Conservation (phyloP, 2,329 filamentous ascomycete species). For the Rugonectria rugulosa region DNA sequence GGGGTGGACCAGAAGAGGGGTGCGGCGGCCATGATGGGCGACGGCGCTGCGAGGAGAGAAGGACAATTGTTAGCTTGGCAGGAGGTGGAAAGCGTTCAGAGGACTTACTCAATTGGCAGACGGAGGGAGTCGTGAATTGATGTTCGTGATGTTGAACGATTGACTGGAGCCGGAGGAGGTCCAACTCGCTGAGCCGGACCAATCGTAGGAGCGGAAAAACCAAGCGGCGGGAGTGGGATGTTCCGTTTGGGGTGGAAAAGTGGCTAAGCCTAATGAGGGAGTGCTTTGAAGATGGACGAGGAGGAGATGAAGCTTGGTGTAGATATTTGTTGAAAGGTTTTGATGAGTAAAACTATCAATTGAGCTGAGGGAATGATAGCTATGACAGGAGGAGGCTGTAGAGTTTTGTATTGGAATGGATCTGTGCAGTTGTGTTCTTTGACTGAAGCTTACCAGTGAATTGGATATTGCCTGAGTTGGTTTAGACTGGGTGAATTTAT, state of each 20-base stretch:
- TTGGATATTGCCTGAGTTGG: neutral
- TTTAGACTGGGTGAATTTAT: neutral
- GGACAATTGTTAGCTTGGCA: neutral
- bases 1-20: constrained; percentile 87
- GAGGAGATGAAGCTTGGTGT: neutral
- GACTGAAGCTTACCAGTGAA: neutral
- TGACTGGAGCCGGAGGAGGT: constrained; percentile 24
- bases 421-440: neutral
- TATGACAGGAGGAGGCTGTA: neutral
- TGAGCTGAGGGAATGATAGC: neutral
- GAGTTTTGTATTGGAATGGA: neutral
- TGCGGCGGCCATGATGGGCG: constrained; percentile 63
- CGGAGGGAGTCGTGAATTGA: constrained; percentile 28
- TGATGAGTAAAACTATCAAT: neutral
- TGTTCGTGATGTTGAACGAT: constrained; percentile 33
- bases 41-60: neutral
- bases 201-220: constrained; percentile 42
- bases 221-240: constrained; percentile 40
- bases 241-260: constrained; percentile 17
- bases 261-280: constrained; percentile 21
- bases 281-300: neutral
- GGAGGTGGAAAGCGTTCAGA: neutral
- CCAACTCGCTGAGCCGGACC: constrained; percentile 22
- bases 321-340: neutral
- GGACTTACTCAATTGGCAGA: constrained; percentile 47